Evolutionary conservation across 139 green algal genomes (phyloP), one percentile per base, ranked within the genome.

Genomic region (Closterium sp.): DNA sequence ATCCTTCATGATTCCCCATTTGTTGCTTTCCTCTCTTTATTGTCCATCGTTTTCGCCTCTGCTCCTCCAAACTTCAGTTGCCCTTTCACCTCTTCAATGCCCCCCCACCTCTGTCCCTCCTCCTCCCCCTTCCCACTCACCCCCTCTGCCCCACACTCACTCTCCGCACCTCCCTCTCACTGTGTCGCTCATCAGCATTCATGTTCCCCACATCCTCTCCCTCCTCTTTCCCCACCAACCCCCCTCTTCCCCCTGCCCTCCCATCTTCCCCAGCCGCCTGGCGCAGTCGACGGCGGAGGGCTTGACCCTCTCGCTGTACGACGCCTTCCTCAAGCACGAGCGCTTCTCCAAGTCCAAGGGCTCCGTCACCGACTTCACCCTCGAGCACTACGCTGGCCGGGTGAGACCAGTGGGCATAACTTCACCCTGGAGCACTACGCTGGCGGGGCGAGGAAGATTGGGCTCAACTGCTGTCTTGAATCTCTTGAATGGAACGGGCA

Each of bases 311-410:
- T 92, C 64, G 30, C 85, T 92, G n/a, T 90, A 83, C 32, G 33
- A 81, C n/a, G 30, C 30, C 84, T 92, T 90, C 84, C 23, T 36
- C 23, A 90, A 33, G 9, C 31, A 93, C 34, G 36, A 86, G 30
- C 35, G 90, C n/a, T 93, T 93, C 87, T 91, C 34, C 33, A 93
- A 87, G 87, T 30, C 88, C 38, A 93, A 93, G 30, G 33, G 32
- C 25, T 88, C 85, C 23, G n/a, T 83, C 32, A 92, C 89, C 6
- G 89, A 90, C 36, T 92, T 92, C 89, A 91, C 85, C 9, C 19
- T 92, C 7, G 86, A 93, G 31, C 90, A 93, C 90, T 93, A 93
- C 88, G 90, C 90, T 9, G 90, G 87, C 9, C 76, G 89, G 88
- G 94, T 95, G 90, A 93, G 84, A n/a, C n/a, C 19, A 25, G 85